Evolutionary conservation across 352 stramenopile species (phyloP).

Genomic region (Pythium brassicae): DNA sequence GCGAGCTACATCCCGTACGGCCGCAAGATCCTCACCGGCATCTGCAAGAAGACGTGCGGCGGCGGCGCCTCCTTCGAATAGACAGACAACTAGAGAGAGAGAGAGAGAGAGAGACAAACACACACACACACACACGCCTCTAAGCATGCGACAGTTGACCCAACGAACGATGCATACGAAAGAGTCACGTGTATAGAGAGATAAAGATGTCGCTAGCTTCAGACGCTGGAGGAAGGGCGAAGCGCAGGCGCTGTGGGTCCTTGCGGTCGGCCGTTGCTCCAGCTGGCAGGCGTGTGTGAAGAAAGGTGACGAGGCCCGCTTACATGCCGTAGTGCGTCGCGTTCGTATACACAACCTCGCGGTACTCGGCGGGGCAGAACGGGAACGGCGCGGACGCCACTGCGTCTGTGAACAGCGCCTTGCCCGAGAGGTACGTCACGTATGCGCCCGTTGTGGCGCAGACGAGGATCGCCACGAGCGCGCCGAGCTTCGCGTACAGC

Average conservation of each 20-base stretch:
- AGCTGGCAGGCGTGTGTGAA: too few species aligned
- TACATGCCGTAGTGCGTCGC: slow-evolving; percentile 17
- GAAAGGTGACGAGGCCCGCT: too few species aligned
- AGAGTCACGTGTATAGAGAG: too few species aligned
- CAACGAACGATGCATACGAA: too few species aligned
- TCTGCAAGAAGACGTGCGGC: slow-evolving; percentile 64
- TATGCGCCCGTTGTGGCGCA: slow-evolving; percentile 16
- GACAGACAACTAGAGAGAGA: slow-evolving; percentile 5
- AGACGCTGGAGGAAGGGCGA: too few species aligned
- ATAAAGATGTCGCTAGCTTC: too few species aligned
- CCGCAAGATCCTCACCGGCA: slow-evolving; percentile 67
- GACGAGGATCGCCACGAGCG: slow-evolving; percentile 18
- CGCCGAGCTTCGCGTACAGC: slow-evolving; percentile 13
- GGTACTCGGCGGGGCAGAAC: slow-evolving; percentile 23
- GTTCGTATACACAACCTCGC: slow-evolving; percentile 27
- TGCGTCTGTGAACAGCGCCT: slow-evolving; percentile 19
- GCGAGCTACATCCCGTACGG: slow-evolving; percentile 83
- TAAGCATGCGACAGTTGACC: too few species aligned
- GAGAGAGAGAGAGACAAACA: slow-evolving; percentile 5
- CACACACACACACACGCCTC: neutral
- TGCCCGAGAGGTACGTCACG: slow-evolving; percentile 25
- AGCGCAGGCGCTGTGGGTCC: too few species aligned
- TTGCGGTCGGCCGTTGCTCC: too few species aligned
- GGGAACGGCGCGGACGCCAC: slow-evolving; percentile 11
- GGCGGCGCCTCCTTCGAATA: slow-evolving; percentile 20